Conservation (phyloP, 106 monocot genomes). For the Vanilla planifolia region DNA sequence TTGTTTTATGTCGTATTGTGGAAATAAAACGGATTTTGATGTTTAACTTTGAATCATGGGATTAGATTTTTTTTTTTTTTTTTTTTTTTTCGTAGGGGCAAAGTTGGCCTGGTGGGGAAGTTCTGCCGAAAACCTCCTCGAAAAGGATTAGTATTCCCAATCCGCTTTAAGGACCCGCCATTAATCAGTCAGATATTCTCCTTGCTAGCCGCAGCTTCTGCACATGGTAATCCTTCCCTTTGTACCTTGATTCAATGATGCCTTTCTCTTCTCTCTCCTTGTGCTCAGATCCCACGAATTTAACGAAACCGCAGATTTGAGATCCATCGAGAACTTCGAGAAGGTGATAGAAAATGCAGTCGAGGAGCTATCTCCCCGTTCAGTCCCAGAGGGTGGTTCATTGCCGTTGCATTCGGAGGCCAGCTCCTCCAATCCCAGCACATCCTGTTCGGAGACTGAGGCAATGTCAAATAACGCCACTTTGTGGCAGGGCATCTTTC, state of each 20-base stretch:
- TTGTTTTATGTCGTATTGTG: too few species aligned
- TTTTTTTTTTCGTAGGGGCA: constrained; percentile 3
- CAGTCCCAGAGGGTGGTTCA: constrained; percentile 15
- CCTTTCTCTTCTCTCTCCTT: too few species aligned
- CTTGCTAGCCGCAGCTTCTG: background rate
- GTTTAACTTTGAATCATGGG: background rate
- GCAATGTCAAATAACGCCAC: background rate
- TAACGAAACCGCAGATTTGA: constrained; percentile 25
- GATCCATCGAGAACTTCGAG: constrained; percentile 20
- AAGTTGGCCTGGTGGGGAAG: background rate
- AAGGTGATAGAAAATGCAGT: constrained; percentile 12
- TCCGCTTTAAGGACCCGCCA: background rate
- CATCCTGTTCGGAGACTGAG: constrained; percentile 9
- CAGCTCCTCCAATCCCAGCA: constrained; percentile 27
- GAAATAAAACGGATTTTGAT: too few species aligned
- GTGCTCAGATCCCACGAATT: too few species aligned
- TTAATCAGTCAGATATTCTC: background rate
- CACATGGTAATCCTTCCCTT: constrained; percentile 3
- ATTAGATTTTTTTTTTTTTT: background rate
- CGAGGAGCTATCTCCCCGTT: constrained; percentile 15
- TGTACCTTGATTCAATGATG: background rate
- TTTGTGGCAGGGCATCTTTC: constrained; percentile 36
- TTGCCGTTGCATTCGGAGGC: constrained; percentile 24
- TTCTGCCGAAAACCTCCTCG: constrained; percentile 3
- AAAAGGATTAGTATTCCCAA: background rate